A percentile compares a stretch with the other conserved stretches of the same genome.
These are phyloP conservation scores for Sugiyamaella marilandica DNA, from an alignment of 805 yeast species.

Conservation along the genomic window DNA sequence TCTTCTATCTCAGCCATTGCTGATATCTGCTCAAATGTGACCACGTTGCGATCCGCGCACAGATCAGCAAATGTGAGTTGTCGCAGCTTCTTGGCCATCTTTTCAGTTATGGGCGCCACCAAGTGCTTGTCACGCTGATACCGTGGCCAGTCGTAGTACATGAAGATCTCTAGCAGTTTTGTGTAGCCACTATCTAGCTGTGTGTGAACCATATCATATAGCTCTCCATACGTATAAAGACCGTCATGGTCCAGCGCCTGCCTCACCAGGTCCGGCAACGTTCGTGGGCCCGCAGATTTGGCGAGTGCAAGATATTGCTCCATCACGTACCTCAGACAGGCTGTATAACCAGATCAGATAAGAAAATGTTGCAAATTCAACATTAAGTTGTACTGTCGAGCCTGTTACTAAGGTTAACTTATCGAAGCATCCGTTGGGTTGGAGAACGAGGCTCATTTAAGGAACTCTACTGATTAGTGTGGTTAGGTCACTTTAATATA, in stretches of 20 bases:
- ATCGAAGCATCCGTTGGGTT: too few species aligned
- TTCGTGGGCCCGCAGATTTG: not conserved
- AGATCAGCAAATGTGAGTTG: slow-evolving; percentile 22
- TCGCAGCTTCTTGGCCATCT: slow-evolving; percentile 19
- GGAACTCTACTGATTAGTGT: too few species aligned
- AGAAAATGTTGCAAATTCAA: too few species aligned
- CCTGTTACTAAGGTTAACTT: too few species aligned
- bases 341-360: too few species aligned
- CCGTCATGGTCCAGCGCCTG: not conserved
- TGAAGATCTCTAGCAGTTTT: slow-evolving; percentile 15
- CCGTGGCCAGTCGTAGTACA: slow-evolving; percentile 19
- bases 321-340: not conserved
- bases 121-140: slow-evolving; percentile 3
- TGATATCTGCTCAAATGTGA: slow-evolving; percentile 16
- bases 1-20: not conserved
- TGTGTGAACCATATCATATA: not conserved
- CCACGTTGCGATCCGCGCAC: slow-evolving; percentile 11
- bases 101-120: slow-evolving; percentile 13
- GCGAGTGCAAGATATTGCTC: not conserved
- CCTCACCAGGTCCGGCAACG: not conserved
- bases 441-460: too few species aligned
- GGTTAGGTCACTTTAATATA: too few species aligned
- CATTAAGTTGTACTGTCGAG: too few species aligned
- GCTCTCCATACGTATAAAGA: not conserved
- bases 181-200: slow-evolving; percentile 9